Base-by-base conservation (phyloP, 2,329 filamentous ascomycete genomes). In the Hansfordia pulvinata region DNA sequence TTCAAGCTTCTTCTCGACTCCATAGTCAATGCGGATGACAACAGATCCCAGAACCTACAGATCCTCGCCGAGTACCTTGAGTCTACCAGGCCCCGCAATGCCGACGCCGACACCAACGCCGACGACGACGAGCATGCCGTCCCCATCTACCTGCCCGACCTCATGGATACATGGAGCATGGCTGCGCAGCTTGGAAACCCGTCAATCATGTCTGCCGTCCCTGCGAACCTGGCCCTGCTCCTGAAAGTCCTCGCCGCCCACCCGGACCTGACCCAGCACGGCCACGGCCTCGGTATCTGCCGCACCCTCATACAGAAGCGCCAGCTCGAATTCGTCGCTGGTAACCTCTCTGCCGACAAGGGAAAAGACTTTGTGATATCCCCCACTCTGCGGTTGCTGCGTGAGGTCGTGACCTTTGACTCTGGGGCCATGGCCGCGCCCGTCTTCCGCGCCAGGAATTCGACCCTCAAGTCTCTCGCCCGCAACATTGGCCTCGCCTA, bases 141-240 rank as follows among this genome's bases (percentile, higher is more conserved):
- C 28, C 59, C 68, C 6, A 60, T 76, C 14, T 83, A 76, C 39
- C 67, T 96, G 17, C 57, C 67, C 3, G 83, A 93, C 41, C 57
- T 96, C 20, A 80, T 92, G 54, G 80, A 92, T 41, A 84, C 76
- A 32, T 96, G 88, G 88, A 75, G 73, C 25, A 85, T 81, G 55
- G 85, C 81, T 4, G 73, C 74, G 17, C 76, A 82, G 47, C 72
- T 73, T 37, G 83, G 82, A 45, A 79, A 86, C 39, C 85, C 93
- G 31, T 69, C 74, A 29, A 60, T 94, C 32, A 67, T 90, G 46
- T 88, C 85, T 2, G 71, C 82, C 6, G 73, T 90, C 3, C 75
- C 80, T 2, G 81, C 88, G 2, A 76, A 85, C 6, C 57, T 98
- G 17, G 82, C 83, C 2, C 64, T 93, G 12, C 66, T 96, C 23